phyloP scores from a whole-genome alignment of 345 rosid genomes.

The Capsella bursapastoris region DNA sequence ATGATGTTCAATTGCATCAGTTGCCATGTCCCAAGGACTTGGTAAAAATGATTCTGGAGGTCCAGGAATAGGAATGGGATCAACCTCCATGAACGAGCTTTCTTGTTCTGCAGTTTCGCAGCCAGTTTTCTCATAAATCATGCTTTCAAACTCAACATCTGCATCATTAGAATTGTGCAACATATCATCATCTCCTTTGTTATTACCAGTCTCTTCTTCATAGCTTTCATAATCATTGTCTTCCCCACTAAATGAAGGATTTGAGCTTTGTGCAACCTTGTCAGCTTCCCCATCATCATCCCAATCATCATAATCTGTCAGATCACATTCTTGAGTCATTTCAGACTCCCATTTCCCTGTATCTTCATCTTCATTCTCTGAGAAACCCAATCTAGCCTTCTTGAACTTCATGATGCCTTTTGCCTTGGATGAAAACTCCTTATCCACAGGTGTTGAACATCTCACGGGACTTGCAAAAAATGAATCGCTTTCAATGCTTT shows the following conservation, averaged over 20 bases:
- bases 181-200: constrained; percentile 33
- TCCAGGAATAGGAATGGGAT: constrained; percentile 95
- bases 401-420: constrained; percentile 32
- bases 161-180: constrained; percentile 20
- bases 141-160: constrained; percentile 46
- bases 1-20: constrained; percentile 72
- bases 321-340: constrained; percentile 49
- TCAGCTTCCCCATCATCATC: constrained; percentile 44
- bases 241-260: constrained; percentile 41
- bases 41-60: constrained; percentile 96
- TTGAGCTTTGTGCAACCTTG: constrained; percentile 36
- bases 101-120: constrained; percentile 45
- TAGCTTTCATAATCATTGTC: constrained; percentile 36
- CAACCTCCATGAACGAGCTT: constrained; percentile 73
- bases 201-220: constrained; percentile 33
- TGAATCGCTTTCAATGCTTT: constrained; percentile 19
- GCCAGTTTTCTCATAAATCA: constrained; percentile 43
- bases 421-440: constrained; percentile 50
- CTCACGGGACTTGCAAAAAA: constrained; percentile 39
- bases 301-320: constrained; percentile 44
- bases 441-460: constrained; percentile 26
- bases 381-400: constrained; percentile 47
- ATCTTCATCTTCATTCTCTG: constrained; percentile 48
- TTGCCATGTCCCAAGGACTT: constrained; percentile 79
- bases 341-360: constrained; percentile 49